Percentiles rank a stretch among this genome's conserved stretches.
These are phyloP conservation scores for Lumnitzera racemosa DNA, from an alignment of 345 rosid species.

Conservation along the genomic window DNA sequence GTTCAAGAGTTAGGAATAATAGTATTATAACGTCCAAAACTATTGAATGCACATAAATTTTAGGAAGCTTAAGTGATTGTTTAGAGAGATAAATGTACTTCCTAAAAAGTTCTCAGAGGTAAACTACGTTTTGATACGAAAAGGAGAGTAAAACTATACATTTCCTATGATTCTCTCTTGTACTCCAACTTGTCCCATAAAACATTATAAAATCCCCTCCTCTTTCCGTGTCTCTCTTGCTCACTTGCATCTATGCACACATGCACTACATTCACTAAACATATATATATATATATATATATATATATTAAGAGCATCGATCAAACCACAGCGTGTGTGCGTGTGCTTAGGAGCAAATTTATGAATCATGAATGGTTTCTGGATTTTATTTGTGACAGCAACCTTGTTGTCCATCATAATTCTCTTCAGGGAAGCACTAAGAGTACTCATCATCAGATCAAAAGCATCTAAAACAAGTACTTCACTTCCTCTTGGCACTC, in stretches of 20 bases:
- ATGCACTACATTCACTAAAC: constrained; percentile 13
- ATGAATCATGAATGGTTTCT: constrained; percentile 25
- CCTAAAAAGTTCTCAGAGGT: too few relatives aligned
- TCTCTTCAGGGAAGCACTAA: constrained; percentile 9
- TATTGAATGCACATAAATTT: too few relatives aligned
- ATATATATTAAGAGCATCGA: too few relatives aligned
- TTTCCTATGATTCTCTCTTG: constrained; percentile 9
- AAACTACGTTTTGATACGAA: background rate
- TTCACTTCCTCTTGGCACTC: constrained; percentile 56
- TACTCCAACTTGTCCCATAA: background rate
- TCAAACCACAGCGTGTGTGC: too few relatives aligned
- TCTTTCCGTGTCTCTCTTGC: background rate
- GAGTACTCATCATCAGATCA: constrained; percentile 2
- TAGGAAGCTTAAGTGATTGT: too few relatives aligned
- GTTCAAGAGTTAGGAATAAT: too few relatives aligned
- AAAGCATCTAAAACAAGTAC: background rate
- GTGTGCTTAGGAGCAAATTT: too few relatives aligned
- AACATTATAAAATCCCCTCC: background rate
- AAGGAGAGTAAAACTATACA: background rate
- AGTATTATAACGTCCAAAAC: too few relatives aligned
- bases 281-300: too few relatives aligned
- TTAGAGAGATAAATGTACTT: too few relatives aligned
- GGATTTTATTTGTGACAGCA: constrained; percentile 18
- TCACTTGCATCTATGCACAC: constrained; percentile 21
- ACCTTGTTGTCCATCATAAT: constrained; percentile 17